Percentiles rank a stretch among this genome's conserved stretches.
Conservation (phyloP, 768 basidiomycete genomes). For the Hericium rajendrae region DNA sequence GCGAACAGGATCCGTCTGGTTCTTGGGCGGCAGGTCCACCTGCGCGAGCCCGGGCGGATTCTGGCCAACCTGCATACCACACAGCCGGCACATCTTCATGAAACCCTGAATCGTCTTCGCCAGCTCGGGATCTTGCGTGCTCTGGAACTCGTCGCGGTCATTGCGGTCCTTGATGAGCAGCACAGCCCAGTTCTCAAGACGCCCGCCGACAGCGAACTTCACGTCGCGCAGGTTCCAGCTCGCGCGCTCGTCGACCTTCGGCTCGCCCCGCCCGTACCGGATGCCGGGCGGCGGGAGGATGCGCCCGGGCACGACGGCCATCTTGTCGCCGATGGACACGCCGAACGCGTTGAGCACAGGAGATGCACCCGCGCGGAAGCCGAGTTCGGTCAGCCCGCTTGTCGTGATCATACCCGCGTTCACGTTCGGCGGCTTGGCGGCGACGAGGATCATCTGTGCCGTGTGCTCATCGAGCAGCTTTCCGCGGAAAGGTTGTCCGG, state of each 20-base stretch:
- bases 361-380: conserved; percentile 22
- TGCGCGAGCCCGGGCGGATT: conserved; percentile 28
- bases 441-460: conserved; percentile 38
- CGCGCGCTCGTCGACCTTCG: conserved; percentile 34
- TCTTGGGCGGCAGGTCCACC: conserved; percentile 42
- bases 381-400: conserved; percentile 34
- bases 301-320: conserved; percentile 48
- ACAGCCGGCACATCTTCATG: conserved; percentile 46
- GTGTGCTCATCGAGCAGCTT: conserved; percentile 50
- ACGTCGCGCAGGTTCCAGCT: conserved; percentile 48
- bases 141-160: conserved; percentile 48
- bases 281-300: conserved; percentile 36
- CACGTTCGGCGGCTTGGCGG: conserved; percentile 39
- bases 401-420: conserved; percentile 36
- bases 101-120: conserved; percentile 40
- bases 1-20: conserved; percentile 46
- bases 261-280: conserved; percentile 25
- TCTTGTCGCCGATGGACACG: conserved; percentile 34
- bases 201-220: conserved; percentile 50
- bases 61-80: conserved; percentile 47
- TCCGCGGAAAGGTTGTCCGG: conserved; percentile 32
- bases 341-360: conserved; percentile 34
- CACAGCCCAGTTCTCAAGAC: conserved; percentile 55
- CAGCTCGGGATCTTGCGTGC: conserved; percentile 46
- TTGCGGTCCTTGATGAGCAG: conserved; percentile 56